Conservation (phyloP, 2,329 filamentous ascomycete genomes). For the Cytospora piceae region DNA sequence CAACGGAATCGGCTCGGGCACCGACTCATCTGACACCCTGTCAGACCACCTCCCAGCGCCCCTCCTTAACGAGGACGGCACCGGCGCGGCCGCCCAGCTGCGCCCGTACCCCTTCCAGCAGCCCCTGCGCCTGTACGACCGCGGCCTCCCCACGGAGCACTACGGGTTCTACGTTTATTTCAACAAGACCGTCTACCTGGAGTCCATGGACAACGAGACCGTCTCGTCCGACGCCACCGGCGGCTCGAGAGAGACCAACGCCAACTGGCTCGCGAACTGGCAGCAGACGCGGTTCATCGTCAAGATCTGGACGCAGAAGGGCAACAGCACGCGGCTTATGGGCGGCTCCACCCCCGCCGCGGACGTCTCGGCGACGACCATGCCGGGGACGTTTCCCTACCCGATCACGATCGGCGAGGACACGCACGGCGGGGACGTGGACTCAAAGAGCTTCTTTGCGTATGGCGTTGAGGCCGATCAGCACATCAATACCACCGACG, state of each 20-base stretch:
- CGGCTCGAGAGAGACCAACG: slow-evolving; percentile 56
- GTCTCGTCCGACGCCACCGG: slow-evolving; percentile 56
- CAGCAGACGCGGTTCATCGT: slow-evolving; percentile 65
- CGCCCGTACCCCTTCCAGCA: slow-evolving; percentile 74
- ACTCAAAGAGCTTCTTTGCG: slow-evolving; percentile 58
- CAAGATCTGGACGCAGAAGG: slow-evolving; percentile 63
- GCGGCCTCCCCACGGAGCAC: slow-evolving; percentile 78
- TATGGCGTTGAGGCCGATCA: slow-evolving; percentile 54
- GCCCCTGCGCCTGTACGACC: slow-evolving; percentile 83
- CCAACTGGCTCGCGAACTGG: slow-evolving; percentile 61
- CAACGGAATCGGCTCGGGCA: slow-evolving; percentile 32
- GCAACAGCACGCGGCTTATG: slow-evolving; percentile 48
- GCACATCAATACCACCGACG: slow-evolving; percentile 48
- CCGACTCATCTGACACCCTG: slow-evolving; percentile 45
- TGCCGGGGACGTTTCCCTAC: slow-evolving; percentile 66
- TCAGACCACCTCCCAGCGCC: slow-evolving; percentile 66
- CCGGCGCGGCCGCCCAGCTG: slow-evolving; percentile 71
- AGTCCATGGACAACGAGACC: slow-evolving; percentile 52
- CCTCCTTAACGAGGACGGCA: slow-evolving; percentile 66
- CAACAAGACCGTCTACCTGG: slow-evolving; percentile 82
- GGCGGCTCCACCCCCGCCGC: slow-evolving; percentile 36
- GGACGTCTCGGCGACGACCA: slow-evolving; percentile 39
- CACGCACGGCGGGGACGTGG: slow-evolving; percentile 62
- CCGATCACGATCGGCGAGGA: slow-evolving; percentile 65
- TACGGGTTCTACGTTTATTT: slow-evolving; percentile 96